Evolutionary conservation across 306 rosid genomes (phyloP), one percentile per base, ranked within the genome.

Genomic region (Abrus precatorius): DNA sequence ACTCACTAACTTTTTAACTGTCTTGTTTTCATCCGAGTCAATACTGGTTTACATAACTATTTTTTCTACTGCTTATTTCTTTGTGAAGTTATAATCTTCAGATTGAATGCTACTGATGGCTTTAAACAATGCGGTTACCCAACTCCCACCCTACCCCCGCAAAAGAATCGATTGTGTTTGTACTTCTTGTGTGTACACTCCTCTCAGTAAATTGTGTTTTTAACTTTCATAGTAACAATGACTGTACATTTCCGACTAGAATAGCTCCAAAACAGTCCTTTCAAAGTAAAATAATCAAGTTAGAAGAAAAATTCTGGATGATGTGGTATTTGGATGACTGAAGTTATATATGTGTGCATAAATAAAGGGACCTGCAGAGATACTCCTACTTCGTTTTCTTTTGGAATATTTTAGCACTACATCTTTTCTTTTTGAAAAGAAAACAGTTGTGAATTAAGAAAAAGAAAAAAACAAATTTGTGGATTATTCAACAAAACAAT

Each of bases 11-110:
- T 62, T 75, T 32, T 67, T 1, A 12, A 54, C 33, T 5, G 65
- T 69, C 59, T 59, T 75, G 36, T 78, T 55, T 67, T 68, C 8
- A 52, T 28, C 59, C n/a, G 12, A 81, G 43, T 74, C 9, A 74
- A 30, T 60, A 69, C 77, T 50, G 41, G 8, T 72, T 59, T 49
- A 64, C 45, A 2, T 50, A 14, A 54, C 41, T 76, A 36, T 40
- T 38, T 67, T 53, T 1, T 59, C 27, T 47, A 53, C 33, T 43
- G 13, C 65, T 13, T 61, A 44, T 60, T 67, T 44, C 63, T 45
- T 11, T 83, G 54, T 61, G 66, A 60, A 70, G 11, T 53, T 76
- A 47, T 79, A 43, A 44, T 40, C 36, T 40, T 27, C 12, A 62
- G 43, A 56, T 34, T 67, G 60, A 52, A 67, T 68, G 57, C 45